Evolutionary conservation across 331 rosid genomes (phyloP), one percentile per base, ranked within the genome.

Genomic region (Malus hybrid): DNA sequence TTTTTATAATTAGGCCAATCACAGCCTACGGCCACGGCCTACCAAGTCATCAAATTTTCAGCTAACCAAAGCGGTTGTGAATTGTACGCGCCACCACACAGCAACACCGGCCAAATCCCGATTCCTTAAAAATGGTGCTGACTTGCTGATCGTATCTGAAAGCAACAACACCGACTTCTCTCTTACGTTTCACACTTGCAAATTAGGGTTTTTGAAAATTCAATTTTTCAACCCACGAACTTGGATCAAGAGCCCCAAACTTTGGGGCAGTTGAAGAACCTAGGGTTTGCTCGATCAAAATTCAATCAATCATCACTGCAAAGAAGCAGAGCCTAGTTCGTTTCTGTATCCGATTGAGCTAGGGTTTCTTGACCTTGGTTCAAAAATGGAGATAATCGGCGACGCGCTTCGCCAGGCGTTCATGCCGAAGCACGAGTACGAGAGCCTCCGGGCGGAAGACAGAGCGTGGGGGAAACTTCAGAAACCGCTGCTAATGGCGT

Each of bases 331-430:
- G 24, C 15, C 18, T 6, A 8, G n/a, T 44, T 65, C 71, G 4
- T 1, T 71, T 13, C 10, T 13, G 60, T 39, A 33, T 44, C 31
- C n/a, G 82, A 46, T 46, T 24, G 70, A 76, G 71, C 36, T 62
- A 56, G 70, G 76, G 50, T 76, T 74, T 76, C 14, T 20, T 24
- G 56, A 50, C 31, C 18, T 78, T 55, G 78, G 64, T 62, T 71
- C 69, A 11, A 34, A 39, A 22, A 94, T 94, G 99, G 91, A 82
- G 78, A 82, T 90, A 20, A 87, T 95, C 69, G 87, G 97, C 78
- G 96, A 87, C 83, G 99, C 99, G 76, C 97, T 95, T 78, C 97
- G 96, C 62, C 97, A 92, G 83, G 97, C 91, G 28, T 95, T 95
- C 81, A 95, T 92, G 97, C 97, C 89, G 39, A 92, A 89, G 86